Conservation (phyloP, 2,329 filamentous ascomycete genomes). For the Alternaria postmessia region DNA sequence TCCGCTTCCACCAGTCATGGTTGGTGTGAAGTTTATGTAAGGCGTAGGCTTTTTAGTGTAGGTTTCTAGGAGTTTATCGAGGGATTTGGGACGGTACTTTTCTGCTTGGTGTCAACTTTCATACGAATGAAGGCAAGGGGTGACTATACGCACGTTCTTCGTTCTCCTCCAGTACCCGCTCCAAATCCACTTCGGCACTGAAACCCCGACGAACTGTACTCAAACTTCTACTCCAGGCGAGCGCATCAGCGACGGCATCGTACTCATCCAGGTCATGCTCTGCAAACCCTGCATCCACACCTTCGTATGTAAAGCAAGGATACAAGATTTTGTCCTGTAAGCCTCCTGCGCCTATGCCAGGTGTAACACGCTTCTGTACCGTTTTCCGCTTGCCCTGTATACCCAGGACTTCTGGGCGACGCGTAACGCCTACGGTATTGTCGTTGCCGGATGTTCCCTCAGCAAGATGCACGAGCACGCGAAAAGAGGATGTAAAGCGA, state of each 20-base stretch:
- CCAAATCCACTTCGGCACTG: slow-evolving; percentile 56
- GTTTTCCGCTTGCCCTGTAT: slow-evolving; percentile 61
- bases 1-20: slow-evolving; percentile 57
- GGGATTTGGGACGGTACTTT: slow-evolving; percentile 48
- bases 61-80: slow-evolving; percentile 50
- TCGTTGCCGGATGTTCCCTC: slow-evolving; percentile 39
- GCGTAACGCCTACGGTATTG: slow-evolving; percentile 59
- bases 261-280: slow-evolving; percentile 75
- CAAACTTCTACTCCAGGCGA: slow-evolving; percentile 75
- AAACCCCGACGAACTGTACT: slow-evolving; percentile 68
- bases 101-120: slow-evolving; percentile 32
- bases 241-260: slow-evolving; percentile 67
- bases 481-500: slow-evolving; percentile 54
- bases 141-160: slow-evolving; percentile 40
- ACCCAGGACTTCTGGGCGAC: slow-evolving; percentile 60
- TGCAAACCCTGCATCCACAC: slow-evolving; percentile 71
- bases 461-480: slow-evolving; percentile 67
- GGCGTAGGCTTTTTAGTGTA: slow-evolving; percentile 48
- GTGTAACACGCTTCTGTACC: slow-evolving; percentile 58
- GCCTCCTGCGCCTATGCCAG: slow-evolving; percentile 61
- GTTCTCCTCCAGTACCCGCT: slow-evolving; percentile 55
- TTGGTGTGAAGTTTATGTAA: slow-evolving; percentile 55
- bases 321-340: slow-evolving; percentile 53
- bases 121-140: too few species aligned
- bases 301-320: slow-evolving; percentile 63